Evolutionary conservation across 2,329 filamentous ascomycete species (phyloP), one percentile per base, ranked within the genome.

Genomic region (Fusarium buharicum): DNA sequence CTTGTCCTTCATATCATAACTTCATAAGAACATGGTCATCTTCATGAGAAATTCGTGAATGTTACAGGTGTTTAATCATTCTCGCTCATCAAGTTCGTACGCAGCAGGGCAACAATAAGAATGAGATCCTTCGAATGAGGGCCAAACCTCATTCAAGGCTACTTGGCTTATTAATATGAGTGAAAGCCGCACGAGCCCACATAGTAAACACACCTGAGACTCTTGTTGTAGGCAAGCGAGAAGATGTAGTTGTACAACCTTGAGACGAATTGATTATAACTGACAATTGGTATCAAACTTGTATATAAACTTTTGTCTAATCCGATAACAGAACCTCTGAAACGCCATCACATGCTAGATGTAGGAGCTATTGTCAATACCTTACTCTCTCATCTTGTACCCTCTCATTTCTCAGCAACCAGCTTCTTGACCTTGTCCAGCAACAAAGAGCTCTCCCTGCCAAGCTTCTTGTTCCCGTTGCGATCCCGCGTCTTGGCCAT

Each of bases 351-450:
- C 38, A 46, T 44, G 39, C n/a, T 43, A 31, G 39, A 38, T 6
- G 22, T 6, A 44, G 22, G 24, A 44, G 30, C n/a, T 16, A 50
- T 31, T 16, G 18, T 22, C n/a, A 11, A 8, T 3, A 33, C 30
- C 37, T 31, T 24, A 6, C 28, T 2, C n/a, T n/a, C 6, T 36
- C 34, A 27, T 31, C 10, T 18, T 9, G 9, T 4, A 2, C 16
- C 16, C 40, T 53, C 46, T 61, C 45, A 70, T 14, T 65, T 70
- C 24, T 78, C 72, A 3, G 80, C 82, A 60, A 95, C 84, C 75
- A 96, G 80, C 73, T 82, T 87, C 81, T 89, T 89, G 30, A 94
- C 89, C 77, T 89, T 91, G 70, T 92, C 90, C 52, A 97, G 78
- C 68, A 97, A 70, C 33, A 94, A 82, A 30, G 83, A 84, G 69